These are phyloP conservation scores for Tulasnella sp. DNA, from an alignment of 768 basidiomycete genomes.

Conservation along the genomic window DNA sequence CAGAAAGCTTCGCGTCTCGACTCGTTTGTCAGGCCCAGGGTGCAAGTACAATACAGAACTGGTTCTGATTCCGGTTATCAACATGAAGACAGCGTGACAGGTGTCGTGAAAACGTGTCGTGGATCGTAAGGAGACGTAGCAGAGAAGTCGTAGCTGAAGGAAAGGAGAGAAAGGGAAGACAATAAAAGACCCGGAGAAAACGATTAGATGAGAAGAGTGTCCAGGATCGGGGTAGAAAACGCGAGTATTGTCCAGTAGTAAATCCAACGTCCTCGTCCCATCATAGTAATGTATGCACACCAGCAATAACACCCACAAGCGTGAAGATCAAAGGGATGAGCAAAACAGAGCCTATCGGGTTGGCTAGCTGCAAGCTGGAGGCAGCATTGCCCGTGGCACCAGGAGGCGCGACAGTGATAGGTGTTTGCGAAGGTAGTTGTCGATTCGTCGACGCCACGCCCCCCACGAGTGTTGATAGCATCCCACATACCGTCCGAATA, in stretches of 20 bases:
- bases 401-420: constrained; percentile 14
- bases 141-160: too few relatives aligned
- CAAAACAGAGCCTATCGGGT: not conserved
- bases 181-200: not conserved
- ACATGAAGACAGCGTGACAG: not conserved
- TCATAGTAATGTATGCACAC: too few relatives aligned
- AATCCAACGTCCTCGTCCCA: too few relatives aligned
- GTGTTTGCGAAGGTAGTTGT: constrained; percentile 22
- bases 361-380: too few relatives aligned
- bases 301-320: not conserved
- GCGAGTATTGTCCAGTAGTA: not conserved
- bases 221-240: not conserved
- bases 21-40: not conserved
- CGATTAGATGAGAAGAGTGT: not conserved
- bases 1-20: not conserved
- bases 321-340: not conserved
- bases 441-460: constrained; percentile 37
- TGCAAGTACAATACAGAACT: not conserved
- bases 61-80: not conserved
- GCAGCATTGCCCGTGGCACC: too few relatives aligned
- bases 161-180: not conserved
- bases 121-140: not conserved
- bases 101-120: not conserved
- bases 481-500: constrained; percentile 40
- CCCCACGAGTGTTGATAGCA: constrained; percentile 42